Evolutionary conservation across 805 yeast genomes (phyloP).

Genomic region (Schizosaccharomyces cryophilus): DNA sequence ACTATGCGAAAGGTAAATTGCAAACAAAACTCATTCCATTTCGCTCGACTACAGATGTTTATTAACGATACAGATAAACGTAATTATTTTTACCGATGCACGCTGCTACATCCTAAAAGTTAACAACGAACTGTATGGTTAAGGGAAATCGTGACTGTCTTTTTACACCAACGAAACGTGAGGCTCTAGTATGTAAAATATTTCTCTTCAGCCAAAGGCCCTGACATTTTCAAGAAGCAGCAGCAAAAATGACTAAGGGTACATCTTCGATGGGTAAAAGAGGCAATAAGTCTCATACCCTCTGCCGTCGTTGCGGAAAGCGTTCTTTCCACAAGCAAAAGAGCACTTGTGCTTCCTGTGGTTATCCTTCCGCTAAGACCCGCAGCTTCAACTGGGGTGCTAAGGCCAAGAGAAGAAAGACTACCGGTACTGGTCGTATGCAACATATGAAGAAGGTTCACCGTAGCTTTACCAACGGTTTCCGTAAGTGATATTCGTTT

Average conservation of each 20-base stretch:
- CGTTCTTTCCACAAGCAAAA: slow-evolving; percentile 98
- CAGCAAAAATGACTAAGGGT: slow-evolving; percentile 3
- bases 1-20: too few species aligned
- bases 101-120: too few species aligned
- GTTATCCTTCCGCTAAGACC: slow-evolving; percentile 98
- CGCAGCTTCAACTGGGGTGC: slow-evolving; percentile 91
- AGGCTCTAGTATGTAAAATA: too few species aligned
- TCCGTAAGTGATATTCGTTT: slow-evolving; percentile 31
- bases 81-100: too few species aligned
- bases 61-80: too few species aligned
- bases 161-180: neutral
- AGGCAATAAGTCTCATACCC: slow-evolving; percentile 98
- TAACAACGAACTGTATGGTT: too few species aligned
- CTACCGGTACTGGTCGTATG: slow-evolving; percentile 99
- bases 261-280: slow-evolving; percentile 12
- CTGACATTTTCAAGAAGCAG: neutral
- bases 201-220: neutral
- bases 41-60: too few species aligned
- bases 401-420: slow-evolving; percentile 98
- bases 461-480: slow-evolving; percentile 96
- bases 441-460: slow-evolving; percentile 88
- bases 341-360: slow-evolving; percentile 96
- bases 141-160: neutral
- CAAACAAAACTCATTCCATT: too few species aligned
- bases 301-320: slow-evolving; percentile 81